phyloP scores from a whole-genome alignment of 495 filamentous ascomycete genomes.

The Staphylotrichum tortipilum region DNA sequence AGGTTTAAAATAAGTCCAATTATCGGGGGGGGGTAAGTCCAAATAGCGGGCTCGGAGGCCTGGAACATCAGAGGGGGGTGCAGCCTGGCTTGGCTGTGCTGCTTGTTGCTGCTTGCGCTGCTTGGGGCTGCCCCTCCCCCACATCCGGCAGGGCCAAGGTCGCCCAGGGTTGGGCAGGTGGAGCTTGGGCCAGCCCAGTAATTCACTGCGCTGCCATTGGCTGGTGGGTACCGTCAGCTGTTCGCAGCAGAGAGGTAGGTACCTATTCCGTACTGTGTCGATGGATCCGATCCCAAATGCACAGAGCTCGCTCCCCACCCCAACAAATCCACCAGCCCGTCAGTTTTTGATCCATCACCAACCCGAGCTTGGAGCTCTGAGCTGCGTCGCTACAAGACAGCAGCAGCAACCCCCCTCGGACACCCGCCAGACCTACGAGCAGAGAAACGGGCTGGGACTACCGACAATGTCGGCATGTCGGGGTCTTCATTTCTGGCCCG shows the following conservation, averaged over 20 bases:
- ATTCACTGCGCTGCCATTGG: background rate
- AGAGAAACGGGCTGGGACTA: background rate
- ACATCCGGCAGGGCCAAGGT: too few species aligned
- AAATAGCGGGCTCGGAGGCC: too few species aligned
- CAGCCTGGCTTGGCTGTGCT: too few species aligned
- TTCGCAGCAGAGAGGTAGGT: background rate
- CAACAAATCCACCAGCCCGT: too few species aligned
- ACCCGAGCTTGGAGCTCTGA: background rate
- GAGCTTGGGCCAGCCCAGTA: too few species aligned
- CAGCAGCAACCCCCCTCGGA: background rate
- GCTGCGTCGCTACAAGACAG: background rate
- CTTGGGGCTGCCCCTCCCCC: too few species aligned
- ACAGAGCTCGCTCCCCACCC: too few species aligned
- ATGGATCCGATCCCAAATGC: background rate
- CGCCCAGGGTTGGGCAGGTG: too few species aligned
- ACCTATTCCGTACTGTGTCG: background rate
- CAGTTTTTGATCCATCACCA: background rate
- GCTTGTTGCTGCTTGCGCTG: too few species aligned
- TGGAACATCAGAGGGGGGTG: too few species aligned
- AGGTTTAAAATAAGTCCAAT: too few species aligned
- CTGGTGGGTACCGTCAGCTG: background rate
- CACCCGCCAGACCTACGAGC: background rate
- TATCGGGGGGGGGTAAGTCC: too few species aligned
- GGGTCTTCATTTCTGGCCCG: conserved; percentile 12
- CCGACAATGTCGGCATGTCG: conserved; percentile 24